Evolutionary conservation across 345 rosid genomes (phyloP).

Genomic region (Atalantia buxifolia): DNA sequence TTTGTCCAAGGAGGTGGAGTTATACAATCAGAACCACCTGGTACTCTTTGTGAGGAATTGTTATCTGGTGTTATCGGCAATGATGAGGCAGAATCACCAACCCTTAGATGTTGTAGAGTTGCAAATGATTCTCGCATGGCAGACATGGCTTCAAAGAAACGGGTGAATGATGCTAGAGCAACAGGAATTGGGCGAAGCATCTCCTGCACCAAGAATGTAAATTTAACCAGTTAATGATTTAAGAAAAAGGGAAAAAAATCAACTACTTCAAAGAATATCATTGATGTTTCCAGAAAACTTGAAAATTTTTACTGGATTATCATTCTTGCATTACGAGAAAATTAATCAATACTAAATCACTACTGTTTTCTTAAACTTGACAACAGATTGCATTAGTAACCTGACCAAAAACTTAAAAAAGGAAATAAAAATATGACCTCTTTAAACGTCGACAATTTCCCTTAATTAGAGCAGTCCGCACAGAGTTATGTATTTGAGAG

Average conservation of each 20-base stretch:
- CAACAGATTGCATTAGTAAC: not conserved
- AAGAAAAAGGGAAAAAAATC: too few species aligned
- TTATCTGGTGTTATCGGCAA: slow-evolving; percentile 55
- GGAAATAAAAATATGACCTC: not conserved
- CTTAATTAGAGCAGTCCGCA: too few species aligned
- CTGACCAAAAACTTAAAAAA: not conserved
- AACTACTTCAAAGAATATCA: not conserved
- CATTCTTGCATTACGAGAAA: not conserved
- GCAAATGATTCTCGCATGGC: slow-evolving; percentile 99
- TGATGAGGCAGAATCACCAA: slow-evolving; percentile 57
- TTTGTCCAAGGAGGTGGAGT: slow-evolving; percentile 78
- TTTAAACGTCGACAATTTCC: not conserved
- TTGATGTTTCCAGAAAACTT: not conserved
- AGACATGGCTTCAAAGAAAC: slow-evolving; percentile 97
- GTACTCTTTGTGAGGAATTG: slow-evolving; percentile 34
- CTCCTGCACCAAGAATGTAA: slow-evolving; percentile 45
- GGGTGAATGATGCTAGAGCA: slow-evolving; percentile 95
- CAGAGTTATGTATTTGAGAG: not conserved
- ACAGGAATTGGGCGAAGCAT: slow-evolving; percentile 99
- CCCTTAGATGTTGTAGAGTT: slow-evolving; percentile 81
- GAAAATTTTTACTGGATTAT: not conserved
- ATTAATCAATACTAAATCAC: not conserved
- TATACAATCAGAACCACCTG: slow-evolving; percentile 47
- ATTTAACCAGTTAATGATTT: not conserved
- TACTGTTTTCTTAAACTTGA: not conserved